Conservation (phyloP, 768 basidiomycete species). For the Amanita subjunquillea region DNA sequence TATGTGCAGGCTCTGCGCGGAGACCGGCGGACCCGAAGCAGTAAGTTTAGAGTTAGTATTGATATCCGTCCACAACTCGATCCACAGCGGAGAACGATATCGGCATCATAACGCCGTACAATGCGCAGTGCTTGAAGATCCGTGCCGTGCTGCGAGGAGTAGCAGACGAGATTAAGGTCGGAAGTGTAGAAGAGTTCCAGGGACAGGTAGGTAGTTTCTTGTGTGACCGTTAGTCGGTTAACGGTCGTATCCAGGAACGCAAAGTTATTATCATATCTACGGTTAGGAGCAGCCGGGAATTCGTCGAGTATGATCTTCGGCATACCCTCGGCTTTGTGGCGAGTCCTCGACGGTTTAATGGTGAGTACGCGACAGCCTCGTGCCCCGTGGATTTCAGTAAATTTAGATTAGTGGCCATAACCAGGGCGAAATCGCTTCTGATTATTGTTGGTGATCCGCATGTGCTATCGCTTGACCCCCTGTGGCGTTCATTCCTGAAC, state of each 20-base stretch:
- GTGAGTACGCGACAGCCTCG: slow-evolving; percentile 16
- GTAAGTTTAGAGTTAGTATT: slow-evolving; percentile 18
- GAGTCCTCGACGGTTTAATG: slow-evolving; percentile 49
- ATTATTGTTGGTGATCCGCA: slow-evolving; percentile 50
- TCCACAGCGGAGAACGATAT: slow-evolving; percentile 38
- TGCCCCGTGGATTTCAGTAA: not conserved
- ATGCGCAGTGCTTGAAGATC: slow-evolving; percentile 46
- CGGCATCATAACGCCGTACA: slow-evolving; percentile 54
- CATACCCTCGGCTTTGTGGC: slow-evolving; percentile 53
- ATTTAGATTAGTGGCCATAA: slow-evolving; percentile 39
- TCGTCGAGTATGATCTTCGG: slow-evolving; percentile 40
- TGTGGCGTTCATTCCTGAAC: slow-evolving; percentile 53
- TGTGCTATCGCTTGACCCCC: slow-evolving; percentile 49
- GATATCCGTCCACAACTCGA: not conserved
- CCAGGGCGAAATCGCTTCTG: slow-evolving; percentile 49
- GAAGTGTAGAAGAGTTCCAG: slow-evolving; percentile 60
- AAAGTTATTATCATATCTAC: slow-evolving; percentile 49
- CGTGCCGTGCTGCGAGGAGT: slow-evolving; percentile 23
- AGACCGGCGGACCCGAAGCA: slow-evolving; percentile 26
- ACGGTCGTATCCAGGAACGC: slow-evolving; percentile 31
- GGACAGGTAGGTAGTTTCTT: slow-evolving; percentile 38
- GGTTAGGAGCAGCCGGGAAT: slow-evolving; percentile 44
- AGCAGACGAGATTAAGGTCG: slow-evolving; percentile 41
- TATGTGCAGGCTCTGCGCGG: slow-evolving; percentile 32
- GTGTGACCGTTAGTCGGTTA: slow-evolving; percentile 19